These are phyloP conservation scores for Cutaneotrichosporon sp. DNA, from an alignment of 1,284 basidiomycete species.

Conservation along the genomic window DNA sequence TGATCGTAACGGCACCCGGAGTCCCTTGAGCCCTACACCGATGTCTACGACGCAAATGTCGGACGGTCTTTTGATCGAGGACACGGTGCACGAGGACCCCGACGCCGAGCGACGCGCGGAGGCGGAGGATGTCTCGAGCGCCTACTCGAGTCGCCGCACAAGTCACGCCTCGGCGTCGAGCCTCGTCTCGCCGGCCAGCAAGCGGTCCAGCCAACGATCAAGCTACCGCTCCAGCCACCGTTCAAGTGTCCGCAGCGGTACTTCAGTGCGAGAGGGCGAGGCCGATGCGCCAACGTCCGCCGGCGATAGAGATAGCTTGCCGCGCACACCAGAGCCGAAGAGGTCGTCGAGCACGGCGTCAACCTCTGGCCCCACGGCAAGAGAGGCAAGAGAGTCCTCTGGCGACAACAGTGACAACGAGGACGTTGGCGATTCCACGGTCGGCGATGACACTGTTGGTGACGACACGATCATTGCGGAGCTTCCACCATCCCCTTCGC, in stretches of 20 bases:
- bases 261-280: background rate
- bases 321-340: background rate
- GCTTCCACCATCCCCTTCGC: background rate
- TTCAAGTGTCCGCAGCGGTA: background rate
- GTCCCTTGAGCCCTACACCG: background rate
- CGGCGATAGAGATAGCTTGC: background rate
- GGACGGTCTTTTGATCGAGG: background rate
- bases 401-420: background rate
- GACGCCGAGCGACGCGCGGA: constrained; percentile 6
- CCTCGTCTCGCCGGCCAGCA: no score
- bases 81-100: constrained; percentile 2
- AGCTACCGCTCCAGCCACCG: background rate
- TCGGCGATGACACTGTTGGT: constrained; percentile 7
- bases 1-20: background rate
- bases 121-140: background rate
- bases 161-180: no score
- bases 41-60: background rate
- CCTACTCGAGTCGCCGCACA: background rate
- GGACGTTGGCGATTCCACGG: background rate
- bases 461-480: constrained; percentile 2
- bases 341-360: background rate
- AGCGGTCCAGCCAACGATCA: background rate
- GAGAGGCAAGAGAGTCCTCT: background rate
- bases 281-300: background rate
- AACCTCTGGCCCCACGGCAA: background rate